A percentile compares a stretch with the other conserved stretches of the same genome.
Conservation (phyloP, 1,284 basidiomycete species). For the Fomitopsis schrenkii region DNA sequence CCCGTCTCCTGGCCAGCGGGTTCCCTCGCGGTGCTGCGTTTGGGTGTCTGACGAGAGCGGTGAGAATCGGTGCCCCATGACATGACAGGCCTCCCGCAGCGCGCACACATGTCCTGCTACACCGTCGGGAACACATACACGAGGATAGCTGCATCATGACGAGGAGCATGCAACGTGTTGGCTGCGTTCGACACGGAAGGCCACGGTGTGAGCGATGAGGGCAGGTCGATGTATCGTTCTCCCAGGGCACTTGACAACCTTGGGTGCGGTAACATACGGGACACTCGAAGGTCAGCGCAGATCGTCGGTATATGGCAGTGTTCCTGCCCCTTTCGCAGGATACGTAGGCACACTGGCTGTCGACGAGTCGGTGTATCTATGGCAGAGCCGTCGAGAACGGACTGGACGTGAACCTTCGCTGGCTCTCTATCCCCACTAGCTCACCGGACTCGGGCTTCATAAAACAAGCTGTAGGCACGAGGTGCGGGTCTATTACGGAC, state of each 20-base stretch:
- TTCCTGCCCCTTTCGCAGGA: not conserved
- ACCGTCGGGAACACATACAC: too few species aligned
- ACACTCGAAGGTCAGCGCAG: not conserved
- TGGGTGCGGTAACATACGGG: not conserved
- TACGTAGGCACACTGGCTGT: too few species aligned
- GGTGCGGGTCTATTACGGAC: not conserved
- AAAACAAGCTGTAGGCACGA: not conserved
- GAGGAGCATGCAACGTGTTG: not conserved
- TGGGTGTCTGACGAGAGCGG: too few species aligned
- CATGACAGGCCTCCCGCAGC: too few species aligned
- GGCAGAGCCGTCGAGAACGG: too few species aligned
- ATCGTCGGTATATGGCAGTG: not conserved
- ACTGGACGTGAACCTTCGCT: too few species aligned
- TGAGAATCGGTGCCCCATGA: too few species aligned
- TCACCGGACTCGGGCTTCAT: not conserved
- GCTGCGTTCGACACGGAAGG: not conserved
- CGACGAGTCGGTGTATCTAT: too few species aligned
- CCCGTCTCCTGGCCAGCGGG: too few species aligned
- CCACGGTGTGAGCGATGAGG: not conserved
- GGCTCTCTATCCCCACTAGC: not conserved
- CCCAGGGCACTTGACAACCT: not conserved
- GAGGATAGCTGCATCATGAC: not conserved
- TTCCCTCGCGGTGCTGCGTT: too few species aligned
- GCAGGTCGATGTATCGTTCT: not conserved
- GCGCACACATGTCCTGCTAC: too few species aligned